Evolutionary conservation across 805 yeast genomes (phyloP), one percentile per base, ranked within the genome.

Genomic region (Candida nitratophila): DNA sequence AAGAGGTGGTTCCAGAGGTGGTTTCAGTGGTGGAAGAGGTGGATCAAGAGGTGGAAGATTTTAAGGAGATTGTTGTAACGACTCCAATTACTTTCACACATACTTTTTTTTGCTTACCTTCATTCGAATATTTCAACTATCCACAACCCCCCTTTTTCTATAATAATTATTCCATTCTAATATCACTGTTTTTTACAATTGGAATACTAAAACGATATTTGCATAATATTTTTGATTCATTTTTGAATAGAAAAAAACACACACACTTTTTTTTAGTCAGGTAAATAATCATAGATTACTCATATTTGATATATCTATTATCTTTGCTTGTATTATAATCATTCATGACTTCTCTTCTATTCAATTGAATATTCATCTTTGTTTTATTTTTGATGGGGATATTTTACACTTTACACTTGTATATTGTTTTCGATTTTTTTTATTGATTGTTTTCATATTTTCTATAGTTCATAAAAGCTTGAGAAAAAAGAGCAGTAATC

Each of bases 1-100:
- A 6, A 37, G 39, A 37, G 39, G 39, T 37, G 39, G 39, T 6
- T 12, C 30, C 7, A 24, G 39, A 22, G 39, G 39, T 24, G 29
- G 29, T 37, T 22, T 22, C 30, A 19, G 31, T 24, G 39, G 39
- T n/a, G 30, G 31, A 6, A 22, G 29, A 22, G 39, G 40, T 37
- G 39, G 39, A 11, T 22, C 29, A 14, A 37, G 36, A 33, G 36
- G 36, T 33, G 36, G 36, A 31, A 31, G 34, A 31, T 15, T 15
- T 31, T 15, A 16, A 15, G 14, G 34, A 31, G 34, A 16, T 31
- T 6, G 14, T 16, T 8, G 14, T 7, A 31, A 16, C 34, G 7
- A 15, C 34, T 6, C 6, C n/a, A 29, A n/a, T n/a, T n/a, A n/a
- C n/a, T n/a, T n/a, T n/a, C n/a, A n/a, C n/a, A n/a, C n/a, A n/a